phyloP scores from a whole-genome alignment of 1,284 basidiomycete species.

The Ceratobasidium sp. region DNA sequence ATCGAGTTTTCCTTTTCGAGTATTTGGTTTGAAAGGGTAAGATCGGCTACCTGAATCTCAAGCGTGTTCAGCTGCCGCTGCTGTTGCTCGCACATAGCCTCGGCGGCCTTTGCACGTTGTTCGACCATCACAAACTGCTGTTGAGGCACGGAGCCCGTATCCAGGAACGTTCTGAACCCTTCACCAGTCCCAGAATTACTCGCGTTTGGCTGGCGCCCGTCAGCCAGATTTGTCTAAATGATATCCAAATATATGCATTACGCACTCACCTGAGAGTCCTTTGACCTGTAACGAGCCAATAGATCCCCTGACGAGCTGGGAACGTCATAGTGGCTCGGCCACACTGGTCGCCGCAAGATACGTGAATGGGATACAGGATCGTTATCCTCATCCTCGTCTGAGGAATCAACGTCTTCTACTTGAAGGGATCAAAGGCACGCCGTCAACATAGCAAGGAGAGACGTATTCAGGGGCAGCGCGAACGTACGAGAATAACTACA shows the following conservation, averaged over 20 bases:
- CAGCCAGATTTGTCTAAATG: neutral
- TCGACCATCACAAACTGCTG: neutral
- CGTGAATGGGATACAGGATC: neutral
- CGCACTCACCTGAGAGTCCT: neutral
- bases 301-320: neutral
- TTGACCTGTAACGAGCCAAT: neutral
- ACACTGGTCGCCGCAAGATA: neutral
- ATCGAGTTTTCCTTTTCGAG: neutral
- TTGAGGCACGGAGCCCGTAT: neutral
- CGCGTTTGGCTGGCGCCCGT: neutral
- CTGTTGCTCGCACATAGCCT: neutral
- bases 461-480: too few species aligned
- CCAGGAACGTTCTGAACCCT: neutral
- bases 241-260: conserved; percentile 9
- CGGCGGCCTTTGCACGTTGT: neutral
- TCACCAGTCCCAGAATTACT: neutral
- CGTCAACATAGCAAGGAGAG: neutral
- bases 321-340: neutral
- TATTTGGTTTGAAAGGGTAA: neutral
- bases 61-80: neutral
- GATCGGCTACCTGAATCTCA: neutral
- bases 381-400: neutral
- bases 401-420: conserved; percentile 9
- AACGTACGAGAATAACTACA: conserved; percentile 8
- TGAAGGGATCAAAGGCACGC: neutral